These are phyloP conservation scores for Nitzschia palea DNA, from an alignment of 108 stramenopile genomes.

Conservation along the genomic window DNA sequence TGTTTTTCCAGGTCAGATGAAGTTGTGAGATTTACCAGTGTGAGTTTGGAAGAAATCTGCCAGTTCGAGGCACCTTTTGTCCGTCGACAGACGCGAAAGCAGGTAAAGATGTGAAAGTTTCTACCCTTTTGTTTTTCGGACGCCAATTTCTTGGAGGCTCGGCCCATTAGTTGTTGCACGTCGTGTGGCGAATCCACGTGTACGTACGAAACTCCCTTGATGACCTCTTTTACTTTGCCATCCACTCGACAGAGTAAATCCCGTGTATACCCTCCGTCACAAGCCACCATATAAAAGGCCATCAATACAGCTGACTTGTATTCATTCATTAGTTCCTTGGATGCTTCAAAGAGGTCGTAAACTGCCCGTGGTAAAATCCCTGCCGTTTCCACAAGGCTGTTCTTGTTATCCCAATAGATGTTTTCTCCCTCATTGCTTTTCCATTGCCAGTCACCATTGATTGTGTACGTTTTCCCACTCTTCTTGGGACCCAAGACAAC, in stretches of 20 bases:
- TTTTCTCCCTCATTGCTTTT: not conserved
- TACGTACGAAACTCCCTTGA: not conserved
- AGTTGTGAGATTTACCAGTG: not conserved
- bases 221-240: not conserved
- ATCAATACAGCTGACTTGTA: constrained; percentile 32
- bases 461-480: constrained; percentile 25
- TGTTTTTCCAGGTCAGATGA: not conserved
- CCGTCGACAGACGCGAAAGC: not conserved
- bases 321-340: constrained; percentile 32
- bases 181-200: constrained; percentile 3
- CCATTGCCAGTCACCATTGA: constrained; percentile 4
- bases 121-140: not conserved
- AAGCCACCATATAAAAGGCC: constrained; percentile 1
- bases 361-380: constrained; percentile 59
- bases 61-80: not conserved
- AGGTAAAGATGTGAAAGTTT: not conserved
- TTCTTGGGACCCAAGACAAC: constrained; percentile 22
- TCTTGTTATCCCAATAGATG: not conserved
- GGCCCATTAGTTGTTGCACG: constrained; percentile 1
- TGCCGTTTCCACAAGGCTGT: constrained; percentile 24
- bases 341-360: constrained; percentile 44
- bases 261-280: not conserved
- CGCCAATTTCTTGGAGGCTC: not conserved
- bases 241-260: not conserved
- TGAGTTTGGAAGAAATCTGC: not conserved